Conservation (phyloP, 2,329 filamentous ascomycete genomes). For the Cryphonectria japonica region DNA sequence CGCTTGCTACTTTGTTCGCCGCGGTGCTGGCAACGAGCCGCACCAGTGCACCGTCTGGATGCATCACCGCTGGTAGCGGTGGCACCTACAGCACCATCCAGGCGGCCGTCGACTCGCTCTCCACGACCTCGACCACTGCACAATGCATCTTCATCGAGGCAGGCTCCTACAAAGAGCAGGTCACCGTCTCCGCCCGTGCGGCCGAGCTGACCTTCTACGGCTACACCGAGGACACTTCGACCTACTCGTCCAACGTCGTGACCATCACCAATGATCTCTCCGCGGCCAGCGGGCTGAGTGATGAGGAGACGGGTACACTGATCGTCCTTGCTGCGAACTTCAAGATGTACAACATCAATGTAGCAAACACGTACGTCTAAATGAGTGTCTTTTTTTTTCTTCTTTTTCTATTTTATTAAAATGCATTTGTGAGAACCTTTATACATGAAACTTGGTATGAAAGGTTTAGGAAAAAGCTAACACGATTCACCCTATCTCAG, state of each 20-base stretch:
- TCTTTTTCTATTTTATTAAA: too few relatives aligned
- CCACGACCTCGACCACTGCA: conserved; percentile 49
- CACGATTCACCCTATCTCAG: background rate
- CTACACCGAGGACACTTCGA: conserved; percentile 55
- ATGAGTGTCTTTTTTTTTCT: background rate
- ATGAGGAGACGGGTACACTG: conserved; percentile 57
- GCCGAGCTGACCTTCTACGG: conserved; percentile 57
- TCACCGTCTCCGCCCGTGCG: conserved; percentile 52
- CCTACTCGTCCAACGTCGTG: conserved; percentile 61
- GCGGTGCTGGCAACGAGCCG: conserved; percentile 39
- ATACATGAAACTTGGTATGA: background rate
- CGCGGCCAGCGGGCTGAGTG: conserved; percentile 51
- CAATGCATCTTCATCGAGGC: conserved; percentile 66
- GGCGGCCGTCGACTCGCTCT: conserved; percentile 61
- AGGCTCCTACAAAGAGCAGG: conserved; percentile 65
- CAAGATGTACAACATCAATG: conserved; percentile 65
- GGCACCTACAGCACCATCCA: conserved; percentile 49
- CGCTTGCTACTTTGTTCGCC: conserved; percentile 15
- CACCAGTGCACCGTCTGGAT: conserved; percentile 50
- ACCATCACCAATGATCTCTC: conserved; percentile 52
- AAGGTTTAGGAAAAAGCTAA: background rate
- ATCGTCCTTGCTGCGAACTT: conserved; percentile 52
- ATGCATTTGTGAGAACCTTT: too few relatives aligned
- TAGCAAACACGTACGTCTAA: conserved; percentile 44
- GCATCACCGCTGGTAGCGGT: conserved; percentile 51